Evolutionary conservation across 192 early-diverging fungal genomes (phyloP).

Genomic region (Backusella parvicylindrica): DNA sequence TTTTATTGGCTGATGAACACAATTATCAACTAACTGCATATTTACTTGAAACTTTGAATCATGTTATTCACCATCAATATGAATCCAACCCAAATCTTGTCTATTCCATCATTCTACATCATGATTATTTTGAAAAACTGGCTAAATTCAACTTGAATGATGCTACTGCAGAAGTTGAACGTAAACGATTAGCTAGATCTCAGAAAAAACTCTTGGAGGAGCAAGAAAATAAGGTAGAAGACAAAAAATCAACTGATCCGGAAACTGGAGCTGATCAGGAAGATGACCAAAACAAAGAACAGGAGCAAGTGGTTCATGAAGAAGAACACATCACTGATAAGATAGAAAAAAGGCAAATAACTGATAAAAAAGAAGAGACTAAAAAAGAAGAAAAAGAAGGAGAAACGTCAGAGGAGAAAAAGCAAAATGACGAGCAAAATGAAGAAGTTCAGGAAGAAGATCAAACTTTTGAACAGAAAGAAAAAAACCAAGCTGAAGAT

Average conservation of each 20-base stretch:
- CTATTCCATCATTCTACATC: slow-evolving; percentile 76
- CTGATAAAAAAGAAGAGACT: background rate
- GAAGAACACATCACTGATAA: background rate
- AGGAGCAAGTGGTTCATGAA: background rate
- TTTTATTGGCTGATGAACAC: slow-evolving; percentile 73
- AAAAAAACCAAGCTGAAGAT: background rate
- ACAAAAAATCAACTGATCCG: background rate
- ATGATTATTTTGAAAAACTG: slow-evolving; percentile 66
- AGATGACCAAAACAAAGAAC: background rate
- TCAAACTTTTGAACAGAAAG: no score
- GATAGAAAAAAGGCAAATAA: background rate
- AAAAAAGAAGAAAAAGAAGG: background rate
- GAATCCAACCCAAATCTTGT: slow-evolving; percentile 76
- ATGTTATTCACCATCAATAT: slow-evolving; percentile 82
- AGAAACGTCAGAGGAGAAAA: background rate
- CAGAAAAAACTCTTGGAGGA: background rate
- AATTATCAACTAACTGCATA: slow-evolving; percentile 76
- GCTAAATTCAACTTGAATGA: slow-evolving; percentile 61
- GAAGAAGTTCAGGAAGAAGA: background rate
- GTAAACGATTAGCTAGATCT: slow-evolving; percentile 48
- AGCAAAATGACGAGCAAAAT: background rate
- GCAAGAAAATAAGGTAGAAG: background rate
- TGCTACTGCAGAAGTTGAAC: slow-evolving; percentile 59
- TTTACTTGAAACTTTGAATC: slow-evolving; percentile 79
- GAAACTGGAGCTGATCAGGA: background rate